Evolutionary conservation across 129 eudicot genomes (phyloP), one percentile per base, ranked within the genome.

Genomic region (Solidago caesia): DNA sequence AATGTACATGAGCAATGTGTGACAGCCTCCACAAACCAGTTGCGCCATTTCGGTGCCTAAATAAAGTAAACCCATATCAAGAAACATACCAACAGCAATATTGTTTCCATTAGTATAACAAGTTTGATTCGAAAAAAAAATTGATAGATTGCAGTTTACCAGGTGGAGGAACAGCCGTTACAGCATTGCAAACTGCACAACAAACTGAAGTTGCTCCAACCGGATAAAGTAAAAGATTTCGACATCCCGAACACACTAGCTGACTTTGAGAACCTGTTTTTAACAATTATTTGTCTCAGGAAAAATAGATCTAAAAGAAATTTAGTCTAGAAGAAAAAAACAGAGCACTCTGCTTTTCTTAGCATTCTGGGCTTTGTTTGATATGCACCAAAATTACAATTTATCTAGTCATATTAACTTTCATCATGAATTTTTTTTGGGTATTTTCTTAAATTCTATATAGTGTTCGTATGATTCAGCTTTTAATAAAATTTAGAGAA

Each of bases 41-140:
- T 87, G 96, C n/a, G 96, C 96, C 90, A 83, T 90, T 80, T 90
- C 96, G 0, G 92, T 90, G 33, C 96, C 96, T 87, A 73, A 68
- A 46, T 58, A 15, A 73, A 4, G 47, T 47, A 60, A 64, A 15
- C 11, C 5, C 45, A 45, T 44, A 29, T 78, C 42, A 71, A 4
- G 46, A 52, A 61, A 68, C 60, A 25, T 2, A 21, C 26, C 44
- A 72, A 29, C 4, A 72, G 6, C 56, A 0, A 33, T 16, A 7
- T 52, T 7, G 5, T 4, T 16, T 41, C 66, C 56, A 39, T 63
- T 42, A 43, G 21, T 16, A 8, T 0, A n/a, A 61, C 14, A 33
- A 64, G 5, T 33, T 68, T 63, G 39, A 0, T 21, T 48, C 3
- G 3, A 9, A 64, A 64, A 3, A 58, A 27, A 57, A 9, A 12